phyloP scores from a whole-genome alignment of 2,329 filamentous ascomycete genomes.

The Xylariomycetidae sp. region DNA sequence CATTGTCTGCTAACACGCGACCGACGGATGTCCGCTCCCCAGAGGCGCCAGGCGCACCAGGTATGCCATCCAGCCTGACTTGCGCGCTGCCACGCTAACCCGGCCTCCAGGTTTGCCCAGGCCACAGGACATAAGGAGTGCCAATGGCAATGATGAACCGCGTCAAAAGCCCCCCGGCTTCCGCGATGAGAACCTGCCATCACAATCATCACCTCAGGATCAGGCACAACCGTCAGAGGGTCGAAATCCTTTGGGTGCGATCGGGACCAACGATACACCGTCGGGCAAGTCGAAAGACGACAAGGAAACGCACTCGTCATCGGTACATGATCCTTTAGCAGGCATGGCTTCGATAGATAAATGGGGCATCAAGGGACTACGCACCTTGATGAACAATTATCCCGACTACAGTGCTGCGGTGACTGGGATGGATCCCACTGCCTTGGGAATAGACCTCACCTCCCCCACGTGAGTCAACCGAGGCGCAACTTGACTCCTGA shows the following conservation, averaged over 20 bases:
- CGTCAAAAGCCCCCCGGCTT: constrained; percentile 40
- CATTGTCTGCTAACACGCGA: constrained; percentile 54
- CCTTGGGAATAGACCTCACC: constrained; percentile 51
- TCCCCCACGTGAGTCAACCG: constrained; percentile 48
- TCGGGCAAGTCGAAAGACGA: constrained; percentile 37
- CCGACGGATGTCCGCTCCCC: constrained; percentile 44
- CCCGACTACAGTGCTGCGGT: constrained; percentile 57
- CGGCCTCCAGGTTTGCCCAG: constrained; percentile 29
- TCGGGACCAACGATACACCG: constrained; percentile 37
- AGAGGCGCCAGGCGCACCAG: constrained; percentile 33
- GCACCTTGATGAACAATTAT: constrained; percentile 58
- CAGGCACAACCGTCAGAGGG: constrained; percentile 26
- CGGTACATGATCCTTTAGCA: constrained; percentile 51
- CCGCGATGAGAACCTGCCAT: constrained; percentile 35
- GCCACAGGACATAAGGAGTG: constrained; percentile 37
- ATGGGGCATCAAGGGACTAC: constrained; percentile 59
- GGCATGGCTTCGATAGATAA: constrained; percentile 58
- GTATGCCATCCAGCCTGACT: constrained; percentile 19
- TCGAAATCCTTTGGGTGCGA: constrained; percentile 39
- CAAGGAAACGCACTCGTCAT: constrained; percentile 32
- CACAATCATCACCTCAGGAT: constrained; percentile 31
- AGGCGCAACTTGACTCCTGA: background rate
- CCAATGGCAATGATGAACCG: constrained; percentile 35
- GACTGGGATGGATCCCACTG: constrained; percentile 51
- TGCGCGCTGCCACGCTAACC: constrained; percentile 16